A percentile compares a stretch with the other conserved stretches of the same genome.
phyloP scores from a whole-genome alignment of 768 basidiomycete species.

The Crucibulum laeve region DNA sequence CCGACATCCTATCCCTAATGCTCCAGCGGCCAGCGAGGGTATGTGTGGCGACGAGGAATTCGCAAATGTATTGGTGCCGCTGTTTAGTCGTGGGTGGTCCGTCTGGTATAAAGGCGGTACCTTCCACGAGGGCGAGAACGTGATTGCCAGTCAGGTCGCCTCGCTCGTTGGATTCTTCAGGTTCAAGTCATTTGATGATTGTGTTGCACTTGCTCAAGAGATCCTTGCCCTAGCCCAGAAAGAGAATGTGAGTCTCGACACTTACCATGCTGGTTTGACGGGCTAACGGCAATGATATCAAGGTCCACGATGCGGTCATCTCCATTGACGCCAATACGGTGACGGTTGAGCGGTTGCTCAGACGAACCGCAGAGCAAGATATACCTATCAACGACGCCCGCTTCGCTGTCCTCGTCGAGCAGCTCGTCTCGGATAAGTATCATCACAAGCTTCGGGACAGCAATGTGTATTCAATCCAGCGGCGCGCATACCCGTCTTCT shows the following conservation, averaged over 20 bases:
- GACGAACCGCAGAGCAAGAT: background rate
- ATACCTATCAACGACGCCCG: background rate
- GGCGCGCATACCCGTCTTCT: background rate
- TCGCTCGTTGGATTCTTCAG: background rate
- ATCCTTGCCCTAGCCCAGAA: background rate
- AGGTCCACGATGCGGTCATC: background rate
- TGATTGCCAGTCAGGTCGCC: background rate
- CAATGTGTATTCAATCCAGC: background rate
- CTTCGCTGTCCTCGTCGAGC: constrained; percentile 4
- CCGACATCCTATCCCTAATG: background rate
- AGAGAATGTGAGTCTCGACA: background rate
- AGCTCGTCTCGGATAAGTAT: background rate
- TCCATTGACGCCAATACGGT: background rate
- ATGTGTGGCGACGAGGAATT: background rate
- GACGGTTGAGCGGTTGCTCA: background rate
- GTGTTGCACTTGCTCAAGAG: background rate
- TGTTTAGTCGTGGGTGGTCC: background rate
- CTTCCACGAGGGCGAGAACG: background rate
- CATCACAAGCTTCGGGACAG: background rate
- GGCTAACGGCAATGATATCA: background rate
- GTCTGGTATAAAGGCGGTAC: background rate
- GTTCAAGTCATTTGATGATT: background rate
- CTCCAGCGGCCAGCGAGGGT: background rate
- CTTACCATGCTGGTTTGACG: background rate
- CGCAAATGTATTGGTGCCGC: background rate